These are phyloP conservation scores for Lachancea sp. DNA, from an alignment of 805 yeast genomes.

Conservation along the genomic window DNA sequence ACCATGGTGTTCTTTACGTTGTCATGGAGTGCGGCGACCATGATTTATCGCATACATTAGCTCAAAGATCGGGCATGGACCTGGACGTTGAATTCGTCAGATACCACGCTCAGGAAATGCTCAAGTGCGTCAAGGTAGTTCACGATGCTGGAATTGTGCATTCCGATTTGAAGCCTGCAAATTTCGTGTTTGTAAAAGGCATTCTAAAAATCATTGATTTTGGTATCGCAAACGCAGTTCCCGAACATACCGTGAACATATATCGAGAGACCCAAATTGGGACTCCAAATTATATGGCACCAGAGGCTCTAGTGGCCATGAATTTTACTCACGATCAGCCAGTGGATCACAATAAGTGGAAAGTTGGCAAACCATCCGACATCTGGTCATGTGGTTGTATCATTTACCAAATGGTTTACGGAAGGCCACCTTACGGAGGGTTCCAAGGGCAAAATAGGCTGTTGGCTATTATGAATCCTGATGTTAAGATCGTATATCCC, in stretches of 20 bases:
- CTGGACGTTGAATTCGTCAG: constrained; percentile 72
- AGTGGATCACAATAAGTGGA: constrained; percentile 40
- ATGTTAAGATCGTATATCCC: constrained; percentile 63
- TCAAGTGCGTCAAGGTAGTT: constrained; percentile 81
- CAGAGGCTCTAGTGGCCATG: constrained; percentile 77
- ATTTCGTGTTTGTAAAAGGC: constrained; percentile 77
- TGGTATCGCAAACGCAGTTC: constrained; percentile 92
- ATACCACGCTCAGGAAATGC: constrained; percentile 69
- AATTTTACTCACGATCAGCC: constrained; percentile 26
- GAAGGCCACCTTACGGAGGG: constrained; percentile 81
- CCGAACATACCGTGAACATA: constrained; percentile 84
- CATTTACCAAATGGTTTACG: constrained; percentile 90
- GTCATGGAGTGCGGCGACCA: constrained; percentile 95
- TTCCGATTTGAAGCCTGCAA: constrained; percentile 68
- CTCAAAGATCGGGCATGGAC: constrained; percentile 43
- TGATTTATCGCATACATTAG: constrained; percentile 77
- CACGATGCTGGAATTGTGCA: constrained; percentile 82
- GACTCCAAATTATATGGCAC: constrained; percentile 97
- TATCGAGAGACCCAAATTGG: constrained; percentile 90
- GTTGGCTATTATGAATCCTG: constrained; percentile 81
- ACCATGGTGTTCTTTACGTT: constrained; percentile 55
- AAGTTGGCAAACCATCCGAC: constrained; percentile 91
- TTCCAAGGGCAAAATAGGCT: constrained; percentile 72
- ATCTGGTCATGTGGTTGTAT: constrained; percentile 98
- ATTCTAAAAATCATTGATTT: constrained; percentile 84